Evolutionary conservation across 179 eudicot species (phyloP).

Genomic region (Carnegiea gigantea): DNA sequence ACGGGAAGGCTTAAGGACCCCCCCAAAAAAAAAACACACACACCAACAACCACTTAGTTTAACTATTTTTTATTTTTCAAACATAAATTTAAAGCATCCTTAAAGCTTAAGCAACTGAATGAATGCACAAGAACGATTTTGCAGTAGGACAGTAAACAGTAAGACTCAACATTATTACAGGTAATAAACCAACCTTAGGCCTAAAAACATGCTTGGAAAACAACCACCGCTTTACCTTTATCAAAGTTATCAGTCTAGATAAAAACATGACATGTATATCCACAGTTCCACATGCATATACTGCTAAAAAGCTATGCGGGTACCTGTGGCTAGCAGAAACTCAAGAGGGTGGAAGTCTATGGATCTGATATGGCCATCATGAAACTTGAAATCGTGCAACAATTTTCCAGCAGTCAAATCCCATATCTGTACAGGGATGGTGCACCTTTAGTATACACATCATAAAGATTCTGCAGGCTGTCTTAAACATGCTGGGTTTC

Average conservation of each 20-base stretch:
- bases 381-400: conserved; percentile 88
- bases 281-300: not conserved
- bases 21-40: no score
- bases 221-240: not conserved
- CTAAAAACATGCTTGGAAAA: no score
- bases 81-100: no score
- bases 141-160: not conserved
- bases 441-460: conserved; percentile 1
- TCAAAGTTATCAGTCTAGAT: not conserved
- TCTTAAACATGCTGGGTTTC: not conserved
- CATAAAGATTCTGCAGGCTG: not conserved
- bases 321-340: conserved; percentile 95
- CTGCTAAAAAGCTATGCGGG: conserved; percentile 12
- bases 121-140: no score
- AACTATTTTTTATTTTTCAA: no score
- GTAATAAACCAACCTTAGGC: not conserved
- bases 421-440: conserved; percentile 62
- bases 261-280: not conserved
- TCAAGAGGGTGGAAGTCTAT: conserved; percentile 93
- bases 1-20: no score
- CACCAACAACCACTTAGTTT: no score
- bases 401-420: conserved; percentile 98
- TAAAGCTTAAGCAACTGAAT: no score
- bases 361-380: conserved; percentile 83
- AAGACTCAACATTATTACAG: not conserved